Evolutionary conservation across 202 grass and related monocot species (phyloP), one percentile per base, ranked within the genome.

Genomic region (Setaria italica): DNA sequence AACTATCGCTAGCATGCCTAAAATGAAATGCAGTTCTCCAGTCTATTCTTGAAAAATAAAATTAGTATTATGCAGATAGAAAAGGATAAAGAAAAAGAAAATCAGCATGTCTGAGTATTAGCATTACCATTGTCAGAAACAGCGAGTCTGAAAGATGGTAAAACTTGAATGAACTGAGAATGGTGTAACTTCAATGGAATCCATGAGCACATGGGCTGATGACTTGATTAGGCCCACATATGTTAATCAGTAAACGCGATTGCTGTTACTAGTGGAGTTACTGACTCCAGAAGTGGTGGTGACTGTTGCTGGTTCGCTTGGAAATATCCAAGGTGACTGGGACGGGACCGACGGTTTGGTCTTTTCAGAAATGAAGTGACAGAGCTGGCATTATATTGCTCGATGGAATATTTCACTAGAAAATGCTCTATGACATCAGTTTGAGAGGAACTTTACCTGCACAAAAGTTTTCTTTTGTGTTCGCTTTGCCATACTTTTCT

Each of bases 361-460:
- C 39, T 41, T 41, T 41, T 41, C 39, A 41, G 39, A 41, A 41
- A 41, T 41, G 39, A 58, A 81, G 11, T 33, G 67, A 48, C 15
- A 33, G 15, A 33, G 4, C 21, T 5, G 11, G 1, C 41, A 72
- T 59, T 72, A 30, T 46, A 34, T 62, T 62, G 54, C 45, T 51
- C 8, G 12, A 65, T 51, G 55, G 70, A 12, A 51, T 33, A 74
- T 46, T 83, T 58, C 39, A 13, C 29, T 70, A 50, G 17, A 70
- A 70, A 69, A 72, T 79, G 45, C 25, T 76, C 9, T 17, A 39
- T 70, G 21, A 70, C 29, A 49, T 79, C 42, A 62, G 54, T 62
- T 50, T 39, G 33, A n/a, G 50, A 62, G 45, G 47, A 72, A 43
- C 32, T 56, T 79, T 16, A 6, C 7, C 7, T 20, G 20, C 29